These are phyloP conservation scores for Mycena albidolilacea DNA, from an alignment of 768 basidiomycete genomes.

Conservation along the genomic window DNA sequence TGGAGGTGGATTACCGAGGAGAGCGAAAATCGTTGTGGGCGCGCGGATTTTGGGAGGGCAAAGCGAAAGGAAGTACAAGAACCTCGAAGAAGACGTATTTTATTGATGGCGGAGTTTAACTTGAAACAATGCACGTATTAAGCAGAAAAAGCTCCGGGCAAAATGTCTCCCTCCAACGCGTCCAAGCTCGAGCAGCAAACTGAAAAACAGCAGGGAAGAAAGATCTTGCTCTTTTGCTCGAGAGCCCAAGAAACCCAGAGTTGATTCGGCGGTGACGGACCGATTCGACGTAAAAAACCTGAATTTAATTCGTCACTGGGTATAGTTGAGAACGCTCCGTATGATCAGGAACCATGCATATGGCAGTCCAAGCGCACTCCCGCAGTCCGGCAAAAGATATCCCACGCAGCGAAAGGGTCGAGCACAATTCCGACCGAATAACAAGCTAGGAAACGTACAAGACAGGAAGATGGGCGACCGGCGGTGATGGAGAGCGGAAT, in stretches of 20 bases:
- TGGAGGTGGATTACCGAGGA: constrained; percentile 16
- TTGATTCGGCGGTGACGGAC: constrained; percentile 4
- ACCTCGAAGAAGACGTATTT: not conserved
- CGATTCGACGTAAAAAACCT: constrained; percentile 27
- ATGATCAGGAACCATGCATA: constrained; percentile 15
- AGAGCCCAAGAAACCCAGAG: not conserved
- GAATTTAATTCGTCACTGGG: constrained; percentile 18
- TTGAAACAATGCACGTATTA: not conserved
- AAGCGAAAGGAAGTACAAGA: constrained; percentile 3
- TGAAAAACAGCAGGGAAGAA: not conserved
- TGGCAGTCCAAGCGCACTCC: not conserved
- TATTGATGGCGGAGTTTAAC: constrained; percentile 30
- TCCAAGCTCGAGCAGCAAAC: not conserved
- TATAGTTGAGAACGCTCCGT: not conserved
- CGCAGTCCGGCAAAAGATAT: not conserved
- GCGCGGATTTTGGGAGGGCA: not conserved
- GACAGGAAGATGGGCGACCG: not conserved
- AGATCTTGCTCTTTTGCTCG: not conserved
- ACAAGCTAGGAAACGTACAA: not conserved
- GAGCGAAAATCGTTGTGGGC: not conserved
- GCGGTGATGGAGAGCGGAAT: not conserved
- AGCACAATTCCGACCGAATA: not conserved
- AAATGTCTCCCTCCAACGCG: not conserved
- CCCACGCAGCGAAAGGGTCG: no score
- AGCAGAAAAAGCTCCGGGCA: no score